These are phyloP conservation scores for Skeletonema tropicum DNA, from an alignment of 108 stramenopile genomes.

Conservation along the genomic window DNA sequence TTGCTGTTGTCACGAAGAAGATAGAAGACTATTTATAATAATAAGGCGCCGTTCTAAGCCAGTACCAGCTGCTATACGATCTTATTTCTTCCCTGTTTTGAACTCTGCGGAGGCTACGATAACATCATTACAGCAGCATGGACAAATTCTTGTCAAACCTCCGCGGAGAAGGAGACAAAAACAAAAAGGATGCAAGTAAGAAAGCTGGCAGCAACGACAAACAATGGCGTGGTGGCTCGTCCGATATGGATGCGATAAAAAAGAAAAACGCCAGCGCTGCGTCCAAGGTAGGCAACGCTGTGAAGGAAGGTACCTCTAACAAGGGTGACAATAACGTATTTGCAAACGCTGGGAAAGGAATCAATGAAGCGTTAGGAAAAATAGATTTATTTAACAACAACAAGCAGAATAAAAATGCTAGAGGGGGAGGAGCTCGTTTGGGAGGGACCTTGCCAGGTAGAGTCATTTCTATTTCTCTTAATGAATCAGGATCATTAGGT, in stretches of 20 bases:
- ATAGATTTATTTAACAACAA: constrained; percentile 30
- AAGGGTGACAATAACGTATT: constrained; percentile 28
- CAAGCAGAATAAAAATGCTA: constrained; percentile 31
- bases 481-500: constrained; percentile 65
- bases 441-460: constrained; percentile 67
- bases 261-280: constrained; percentile 14
- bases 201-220: neutral
- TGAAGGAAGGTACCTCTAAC: neutral
- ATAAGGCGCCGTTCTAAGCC: too few species aligned
- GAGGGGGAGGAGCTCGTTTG: constrained; percentile 61
- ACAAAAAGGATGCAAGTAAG: constrained; percentile 36
- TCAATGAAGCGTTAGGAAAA: constrained; percentile 40
- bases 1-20: too few species aligned
- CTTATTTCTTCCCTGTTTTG: too few species aligned
- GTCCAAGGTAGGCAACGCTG: constrained; percentile 12
- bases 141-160: constrained; percentile 47
- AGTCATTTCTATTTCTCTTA: constrained; percentile 54
- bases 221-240: constrained; percentile 31
- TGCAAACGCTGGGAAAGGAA: constrained; percentile 47
- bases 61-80: too few species aligned
- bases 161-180: constrained; percentile 34
- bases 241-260: constrained; percentile 33
- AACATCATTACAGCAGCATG: constrained; percentile 9
- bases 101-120: too few species aligned
- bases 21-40: too few species aligned